phyloP scores from a whole-genome alignment of 2,329 filamentous ascomycete species.

The Aspergillus sergii region DNA sequence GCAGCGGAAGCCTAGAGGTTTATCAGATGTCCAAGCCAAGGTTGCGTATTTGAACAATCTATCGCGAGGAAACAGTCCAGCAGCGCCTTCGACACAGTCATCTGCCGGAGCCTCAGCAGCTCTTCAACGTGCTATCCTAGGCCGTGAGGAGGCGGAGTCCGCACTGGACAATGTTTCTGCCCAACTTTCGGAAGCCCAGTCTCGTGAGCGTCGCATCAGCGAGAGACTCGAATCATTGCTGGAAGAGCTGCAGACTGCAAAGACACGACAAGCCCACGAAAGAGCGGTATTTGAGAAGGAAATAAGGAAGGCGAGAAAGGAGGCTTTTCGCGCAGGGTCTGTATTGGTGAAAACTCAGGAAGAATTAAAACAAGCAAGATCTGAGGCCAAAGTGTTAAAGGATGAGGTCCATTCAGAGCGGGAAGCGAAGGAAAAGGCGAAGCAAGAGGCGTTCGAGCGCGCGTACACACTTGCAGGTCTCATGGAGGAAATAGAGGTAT shows the following conservation, averaged over 20 bases:
- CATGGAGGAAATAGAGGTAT: conserved; percentile 46
- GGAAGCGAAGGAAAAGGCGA: conserved; percentile 48
- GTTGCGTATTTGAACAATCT: conserved; percentile 53
- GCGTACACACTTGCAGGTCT: conserved; percentile 49
- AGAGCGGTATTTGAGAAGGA: conserved; percentile 59
- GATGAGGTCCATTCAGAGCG: conserved; percentile 55
- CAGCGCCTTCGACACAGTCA: conserved; percentile 23
- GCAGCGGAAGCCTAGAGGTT: conserved; percentile 39
- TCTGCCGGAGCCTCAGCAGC: conserved; percentile 46
- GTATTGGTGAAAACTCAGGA: conserved; percentile 58
- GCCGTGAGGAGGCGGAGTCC: conserved; percentile 50
- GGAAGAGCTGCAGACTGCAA: conserved; percentile 55
- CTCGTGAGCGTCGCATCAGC: conserved; percentile 47
- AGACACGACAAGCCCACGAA: conserved; percentile 53
- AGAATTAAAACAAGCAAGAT: conserved; percentile 45
- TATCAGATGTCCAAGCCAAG: conserved; percentile 51
- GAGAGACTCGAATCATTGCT: conserved; percentile 49
- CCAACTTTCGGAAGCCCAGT: conserved; percentile 45
- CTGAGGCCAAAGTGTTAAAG: conserved; percentile 53
- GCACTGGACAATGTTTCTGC: conserved; percentile 35
- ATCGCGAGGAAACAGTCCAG: conserved; percentile 38
- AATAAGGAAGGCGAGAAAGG: conserved; percentile 57
- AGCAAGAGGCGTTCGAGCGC: conserved; percentile 51
- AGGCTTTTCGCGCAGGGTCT: conserved; percentile 60
- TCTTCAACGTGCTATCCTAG: conserved; percentile 47